Conservation (phyloP, 331 rosid species). For the Cydonia oblonga region DNA sequence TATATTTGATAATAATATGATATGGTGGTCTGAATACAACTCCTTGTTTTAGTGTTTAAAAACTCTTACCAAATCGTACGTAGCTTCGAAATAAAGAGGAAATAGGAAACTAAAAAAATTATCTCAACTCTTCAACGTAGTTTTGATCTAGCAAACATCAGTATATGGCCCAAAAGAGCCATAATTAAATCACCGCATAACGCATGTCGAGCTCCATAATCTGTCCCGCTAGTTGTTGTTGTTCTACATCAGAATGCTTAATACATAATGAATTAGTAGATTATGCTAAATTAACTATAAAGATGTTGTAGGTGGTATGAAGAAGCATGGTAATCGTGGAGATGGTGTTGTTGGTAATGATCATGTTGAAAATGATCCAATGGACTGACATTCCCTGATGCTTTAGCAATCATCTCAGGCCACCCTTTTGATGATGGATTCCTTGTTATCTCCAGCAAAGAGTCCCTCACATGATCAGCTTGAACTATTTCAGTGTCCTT, state of each 20-base stretch:
- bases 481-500: constrained; percentile 53
- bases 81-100: not conserved
- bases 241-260: not conserved
- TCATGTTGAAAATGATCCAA: not conserved
- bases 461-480: constrained; percentile 62
- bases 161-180: not conserved
- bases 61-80: not conserved
- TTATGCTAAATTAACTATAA: not conserved
- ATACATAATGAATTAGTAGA: not conserved
- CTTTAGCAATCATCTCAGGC: not conserved
- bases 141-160: not conserved
- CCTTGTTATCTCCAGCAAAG: constrained; percentile 50
- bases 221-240: not conserved
- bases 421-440: constrained; percentile 19
- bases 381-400: not conserved
- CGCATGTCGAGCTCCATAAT: too few species aligned
- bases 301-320: not conserved
- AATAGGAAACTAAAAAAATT: not conserved
- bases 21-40: too few species aligned
- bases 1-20: not conserved
- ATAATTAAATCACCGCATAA: not conserved
- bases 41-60: not conserved
- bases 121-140: not conserved
- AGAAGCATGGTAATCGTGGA: constrained; percentile 8
- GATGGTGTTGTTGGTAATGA: constrained; percentile 6